Percentiles rank a stretch among this genome's conserved stretches.
phyloP scores from a whole-genome alignment of 352 stramenopile species.

The Pythium scleroteichum region DNA sequence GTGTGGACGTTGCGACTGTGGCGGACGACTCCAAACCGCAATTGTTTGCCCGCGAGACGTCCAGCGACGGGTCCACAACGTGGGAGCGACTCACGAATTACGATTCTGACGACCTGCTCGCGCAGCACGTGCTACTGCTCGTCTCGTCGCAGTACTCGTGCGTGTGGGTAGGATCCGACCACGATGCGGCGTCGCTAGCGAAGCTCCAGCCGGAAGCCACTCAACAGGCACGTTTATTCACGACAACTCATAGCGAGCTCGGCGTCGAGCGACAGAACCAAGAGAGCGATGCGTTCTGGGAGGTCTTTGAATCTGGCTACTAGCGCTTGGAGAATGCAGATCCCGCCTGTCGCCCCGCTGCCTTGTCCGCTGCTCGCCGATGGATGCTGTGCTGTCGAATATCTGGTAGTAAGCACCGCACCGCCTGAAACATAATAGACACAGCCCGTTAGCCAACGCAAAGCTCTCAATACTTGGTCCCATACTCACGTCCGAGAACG shows the following conservation, averaged over 20 bases:
- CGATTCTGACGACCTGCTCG: slow-evolving; percentile 55
- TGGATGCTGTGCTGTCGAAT: slow-evolving; percentile 26
- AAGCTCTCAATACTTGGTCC: neutral
- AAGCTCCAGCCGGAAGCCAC: neutral
- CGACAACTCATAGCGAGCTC: neutral
- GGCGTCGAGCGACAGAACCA: slow-evolving; percentile 29
- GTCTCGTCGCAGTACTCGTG: slow-evolving; percentile 16
- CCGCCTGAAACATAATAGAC: slow-evolving; percentile 17
- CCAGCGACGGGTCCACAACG: slow-evolving; percentile 7
- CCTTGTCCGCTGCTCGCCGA: neutral
- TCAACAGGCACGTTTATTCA: too few species aligned
- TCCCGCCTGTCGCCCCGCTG: too few species aligned
- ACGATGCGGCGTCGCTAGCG: neutral
- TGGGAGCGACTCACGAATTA: slow-evolving; percentile 68
- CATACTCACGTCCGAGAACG: slow-evolving; percentile 57
- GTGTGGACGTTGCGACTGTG: too few species aligned
- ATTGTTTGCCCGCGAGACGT: slow-evolving; percentile 44
- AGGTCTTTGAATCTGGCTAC: slow-evolving; percentile 59
- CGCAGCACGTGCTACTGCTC: slow-evolving; percentile 40
- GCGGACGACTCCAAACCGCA: slow-evolving; percentile 10
- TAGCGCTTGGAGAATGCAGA: slow-evolving; percentile 21
- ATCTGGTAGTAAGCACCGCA: slow-evolving; percentile 31
- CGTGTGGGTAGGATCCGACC: slow-evolving; percentile 42
- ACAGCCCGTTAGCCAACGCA: too few species aligned
- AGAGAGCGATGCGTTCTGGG: slow-evolving; percentile 66